Evolutionary conservation across 192 early-diverging fungal genomes (phyloP).

Genomic region (Backusella circina): DNA sequence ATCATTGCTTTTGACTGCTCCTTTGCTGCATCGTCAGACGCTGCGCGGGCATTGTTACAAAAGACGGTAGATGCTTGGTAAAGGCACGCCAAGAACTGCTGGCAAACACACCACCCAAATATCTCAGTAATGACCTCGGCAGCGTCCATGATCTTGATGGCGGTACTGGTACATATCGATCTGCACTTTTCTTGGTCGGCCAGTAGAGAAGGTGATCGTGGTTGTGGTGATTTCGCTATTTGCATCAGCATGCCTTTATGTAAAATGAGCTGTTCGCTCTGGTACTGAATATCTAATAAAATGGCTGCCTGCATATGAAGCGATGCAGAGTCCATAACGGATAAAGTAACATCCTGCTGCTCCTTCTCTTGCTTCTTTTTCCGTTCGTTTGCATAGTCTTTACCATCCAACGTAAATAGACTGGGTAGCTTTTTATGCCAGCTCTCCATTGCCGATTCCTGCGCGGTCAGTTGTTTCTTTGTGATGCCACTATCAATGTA

Average conservation of each 20-base stretch:
- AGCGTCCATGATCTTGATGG: conserved; percentile 22
- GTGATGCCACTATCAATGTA: conserved; percentile 1
- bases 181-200: background rate
- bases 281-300: conserved; percentile 31
- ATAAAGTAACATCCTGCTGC: background rate
- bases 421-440: conserved; percentile 22
- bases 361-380: background rate
- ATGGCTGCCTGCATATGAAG: conserved; percentile 20
- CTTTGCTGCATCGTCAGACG: background rate
- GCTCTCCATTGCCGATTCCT: conserved; percentile 12
- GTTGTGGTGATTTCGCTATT: background rate
- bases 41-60: conserved; percentile 17
- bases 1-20: conserved; percentile 9
- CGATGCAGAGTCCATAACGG: conserved; percentile 3
- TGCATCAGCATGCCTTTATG: conserved; percentile 20
- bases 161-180: conserved; percentile 24
- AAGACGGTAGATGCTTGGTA: conserved; percentile 36
- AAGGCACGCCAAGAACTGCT: conserved; percentile 30
- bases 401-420: background rate
- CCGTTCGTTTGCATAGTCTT: background rate
- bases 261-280: conserved; percentile 25
- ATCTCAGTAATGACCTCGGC: conserved; percentile 20
- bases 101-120: conserved; percentile 35
- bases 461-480: conserved; percentile 13
- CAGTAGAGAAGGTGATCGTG: background rate